Base-by-base conservation (phyloP, 768 basidiomycete species). In the Tulasnella sp. region DNA sequence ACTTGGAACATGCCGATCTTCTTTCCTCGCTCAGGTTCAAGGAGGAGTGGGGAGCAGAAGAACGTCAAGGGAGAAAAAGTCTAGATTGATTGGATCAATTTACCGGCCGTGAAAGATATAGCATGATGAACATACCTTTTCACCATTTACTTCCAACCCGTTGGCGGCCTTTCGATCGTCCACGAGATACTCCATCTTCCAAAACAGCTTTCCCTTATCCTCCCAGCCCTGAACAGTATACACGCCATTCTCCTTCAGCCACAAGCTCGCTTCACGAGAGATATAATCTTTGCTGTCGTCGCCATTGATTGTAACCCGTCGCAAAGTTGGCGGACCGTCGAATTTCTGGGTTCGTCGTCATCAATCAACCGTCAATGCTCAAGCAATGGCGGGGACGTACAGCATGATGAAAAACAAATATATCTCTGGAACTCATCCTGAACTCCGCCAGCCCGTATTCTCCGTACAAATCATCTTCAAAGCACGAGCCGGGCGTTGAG, bases 121-220 rank as follows among this genome's bases (percentile, higher is more conserved):
- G 31, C 3, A 29, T n/a, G 12, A 5, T 3, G 31, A 31, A 78
- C 82, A 74, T 40, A 84, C 83, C 79, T 91, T 92, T 83, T 94
- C 94, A 19, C 91, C 91, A 7, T 86, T 84, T n/a, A 88, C 80
- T 14, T 84, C 80, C 76, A 84, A 86, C 31, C 88, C 87, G 4
- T 81, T 81, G 31, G 87, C 85, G 31, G 83, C 82, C 73, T 84
- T 82, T 39, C 88, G 85, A 78, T 93, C 89, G 52, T 88, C 87
- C 12, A 96, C 91, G 39, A 89, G 80, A 81, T 96, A 96, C 75
- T 92, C 91, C 78, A 96, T 91, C 75, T 88, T 88, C 94, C 94
- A 95, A 31, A 84, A 83, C 22, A 93, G 83, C 76, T 86, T 88
- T 29, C 81, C 81, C 38, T 83, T 82, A 17, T 85, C 83, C 81